These are phyloP conservation scores for Phaeoacremonium minimum DNA, from an alignment of 2,329 filamentous ascomycete genomes.

Conservation along the genomic window DNA sequence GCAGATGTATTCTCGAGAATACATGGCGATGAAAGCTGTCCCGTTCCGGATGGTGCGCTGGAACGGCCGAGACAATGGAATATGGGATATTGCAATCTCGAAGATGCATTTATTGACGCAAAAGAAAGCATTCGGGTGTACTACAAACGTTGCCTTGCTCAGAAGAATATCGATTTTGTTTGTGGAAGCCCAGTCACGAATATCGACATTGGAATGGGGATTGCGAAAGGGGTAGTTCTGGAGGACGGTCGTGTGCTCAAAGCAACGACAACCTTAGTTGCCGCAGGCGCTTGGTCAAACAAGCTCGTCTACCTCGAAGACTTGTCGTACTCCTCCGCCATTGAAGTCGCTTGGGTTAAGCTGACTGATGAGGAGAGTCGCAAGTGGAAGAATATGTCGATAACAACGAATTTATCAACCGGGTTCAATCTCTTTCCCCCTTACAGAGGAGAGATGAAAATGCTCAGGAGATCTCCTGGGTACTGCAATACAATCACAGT, in stretches of 20 bases:
- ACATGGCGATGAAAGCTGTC: neutral
- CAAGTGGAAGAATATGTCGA: conserved; percentile 20
- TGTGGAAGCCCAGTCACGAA: conserved; percentile 13
- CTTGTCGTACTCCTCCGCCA: conserved; percentile 10
- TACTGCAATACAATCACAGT: conserved; percentile 16
- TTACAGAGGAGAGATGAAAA: conserved; percentile 19
- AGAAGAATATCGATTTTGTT: conserved; percentile 12
- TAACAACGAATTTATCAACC: conserved; percentile 19
- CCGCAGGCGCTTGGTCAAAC: conserved; percentile 18
- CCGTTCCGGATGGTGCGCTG: neutral
- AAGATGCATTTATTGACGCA: conserved; percentile 18
- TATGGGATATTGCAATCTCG: conserved; percentile 15
- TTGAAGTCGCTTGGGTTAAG: conserved; percentile 20
- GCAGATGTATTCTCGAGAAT: neutral
- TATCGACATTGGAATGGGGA: conserved; percentile 3
- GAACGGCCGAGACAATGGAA: conserved; percentile 10
- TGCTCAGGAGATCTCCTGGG: conserved; percentile 16
- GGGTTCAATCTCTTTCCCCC: conserved; percentile 22
- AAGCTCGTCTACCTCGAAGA: conserved; percentile 13
- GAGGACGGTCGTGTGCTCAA: conserved; percentile 8
- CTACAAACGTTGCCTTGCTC: conserved; percentile 14
- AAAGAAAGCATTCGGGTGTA: conserved; percentile 15
- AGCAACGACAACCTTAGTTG: conserved; percentile 12
- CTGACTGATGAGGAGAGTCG: conserved; percentile 14
- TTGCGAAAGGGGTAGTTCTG: conserved; percentile 6